These are phyloP conservation scores for Cyathus striatus DNA, from an alignment of 768 basidiomycete genomes.

Conservation along the genomic window DNA sequence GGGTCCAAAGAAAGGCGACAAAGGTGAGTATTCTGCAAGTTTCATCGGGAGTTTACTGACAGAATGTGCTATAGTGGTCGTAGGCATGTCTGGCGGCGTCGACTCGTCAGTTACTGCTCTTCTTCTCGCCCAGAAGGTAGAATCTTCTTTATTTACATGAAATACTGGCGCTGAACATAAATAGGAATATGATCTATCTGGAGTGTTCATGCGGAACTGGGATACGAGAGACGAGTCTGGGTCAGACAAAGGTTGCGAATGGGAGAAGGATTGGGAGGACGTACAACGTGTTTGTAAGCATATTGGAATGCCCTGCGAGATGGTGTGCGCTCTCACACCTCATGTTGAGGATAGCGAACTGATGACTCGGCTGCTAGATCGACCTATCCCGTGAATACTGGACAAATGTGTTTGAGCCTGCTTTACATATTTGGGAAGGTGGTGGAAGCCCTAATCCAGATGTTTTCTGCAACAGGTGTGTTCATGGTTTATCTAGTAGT, in stretches of 20 bases:
- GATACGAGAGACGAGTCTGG: conserved; percentile 79
- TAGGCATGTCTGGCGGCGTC: conserved; percentile 95
- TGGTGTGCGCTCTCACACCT: conserved; percentile 54
- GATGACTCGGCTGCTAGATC: conserved; percentile 36
- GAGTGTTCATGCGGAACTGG: conserved; percentile 97
- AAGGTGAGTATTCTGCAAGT: conserved; percentile 2
- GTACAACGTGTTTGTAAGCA: conserved; percentile 75
- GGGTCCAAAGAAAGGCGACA: conserved; percentile 10
- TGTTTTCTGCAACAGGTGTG: conserved; percentile 83
- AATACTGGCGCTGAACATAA: not conserved
- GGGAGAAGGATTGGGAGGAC: conserved; percentile 94
- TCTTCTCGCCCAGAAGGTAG: conserved; percentile 63
- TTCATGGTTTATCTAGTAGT: not conserved
- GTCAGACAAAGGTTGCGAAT: conserved; percentile 83
- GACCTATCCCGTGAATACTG: conserved; percentile 92
- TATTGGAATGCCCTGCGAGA: conserved; percentile 66
- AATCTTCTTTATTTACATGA: not conserved
- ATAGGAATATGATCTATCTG: conserved; percentile 83
- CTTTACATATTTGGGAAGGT: conserved; percentile 67
- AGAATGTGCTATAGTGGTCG: conserved; percentile 54
- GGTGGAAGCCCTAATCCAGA: conserved; percentile 92
- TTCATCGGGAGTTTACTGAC: not conserved
- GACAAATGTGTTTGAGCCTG: conserved; percentile 86
- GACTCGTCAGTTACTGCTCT: conserved; percentile 89
- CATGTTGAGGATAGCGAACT: no score